phyloP scores from a whole-genome alignment of 2,329 filamentous ascomycete genomes.

The Diaporthe sp. region DNA sequence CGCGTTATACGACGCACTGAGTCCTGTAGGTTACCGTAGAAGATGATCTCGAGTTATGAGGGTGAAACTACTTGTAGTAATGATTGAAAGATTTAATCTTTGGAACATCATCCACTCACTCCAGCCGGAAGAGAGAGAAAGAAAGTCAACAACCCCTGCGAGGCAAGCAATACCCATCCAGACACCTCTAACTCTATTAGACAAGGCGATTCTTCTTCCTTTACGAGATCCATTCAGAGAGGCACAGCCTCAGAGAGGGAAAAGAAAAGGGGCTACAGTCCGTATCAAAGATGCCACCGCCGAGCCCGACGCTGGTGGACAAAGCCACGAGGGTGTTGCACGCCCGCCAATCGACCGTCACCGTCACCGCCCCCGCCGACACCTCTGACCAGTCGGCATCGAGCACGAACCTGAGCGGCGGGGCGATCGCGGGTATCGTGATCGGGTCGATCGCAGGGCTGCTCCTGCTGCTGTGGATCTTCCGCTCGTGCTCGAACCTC shows the following conservation, averaged over 20 bases:
- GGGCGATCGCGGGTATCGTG: slow-evolving; percentile 66
- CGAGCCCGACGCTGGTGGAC: not conserved
- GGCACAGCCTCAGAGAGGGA: not conserved
- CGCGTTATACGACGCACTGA: not conserved
- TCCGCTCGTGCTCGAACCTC: slow-evolving; percentile 60
- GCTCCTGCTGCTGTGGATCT: slow-evolving; percentile 61
- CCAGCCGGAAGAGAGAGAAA: not conserved
- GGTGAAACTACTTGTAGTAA: not conserved
- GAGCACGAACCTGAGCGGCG: slow-evolving; percentile 55
- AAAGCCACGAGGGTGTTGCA: slow-evolving; percentile 4
- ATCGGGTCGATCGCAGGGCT: slow-evolving; percentile 62
- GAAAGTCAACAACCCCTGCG: not conserved
- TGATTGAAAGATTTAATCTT: not conserved
- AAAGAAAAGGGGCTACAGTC: not conserved
- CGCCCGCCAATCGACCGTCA: slow-evolving; percentile 48
- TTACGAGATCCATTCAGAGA: not conserved
- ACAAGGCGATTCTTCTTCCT: not conserved
- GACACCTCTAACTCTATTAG: too few species aligned
- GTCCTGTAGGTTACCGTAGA: not conserved
- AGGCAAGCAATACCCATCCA: not conserved
- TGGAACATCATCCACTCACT: not conserved
- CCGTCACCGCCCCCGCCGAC: slow-evolving; percentile 45
- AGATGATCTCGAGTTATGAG: not conserved
- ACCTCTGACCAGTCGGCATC: slow-evolving; percentile 42
- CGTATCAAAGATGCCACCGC: not conserved